These are phyloP conservation scores for Rhizopogon vinicolor DNA, from an alignment of 768 basidiomycete genomes.

Conservation along the genomic window DNA sequence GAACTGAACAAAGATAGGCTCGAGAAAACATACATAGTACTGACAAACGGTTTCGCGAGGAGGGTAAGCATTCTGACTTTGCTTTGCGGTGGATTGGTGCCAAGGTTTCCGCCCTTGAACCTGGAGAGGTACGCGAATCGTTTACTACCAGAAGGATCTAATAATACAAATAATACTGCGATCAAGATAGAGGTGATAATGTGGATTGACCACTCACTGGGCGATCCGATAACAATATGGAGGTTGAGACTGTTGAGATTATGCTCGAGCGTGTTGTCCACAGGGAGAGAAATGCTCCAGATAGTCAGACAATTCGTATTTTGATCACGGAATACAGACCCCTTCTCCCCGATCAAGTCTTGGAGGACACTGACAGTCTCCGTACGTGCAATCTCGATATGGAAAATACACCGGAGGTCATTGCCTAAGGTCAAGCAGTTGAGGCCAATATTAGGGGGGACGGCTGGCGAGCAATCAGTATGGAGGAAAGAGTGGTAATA, in stretches of 20 bases:
- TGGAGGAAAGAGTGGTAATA: not conserved
- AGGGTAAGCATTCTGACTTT: not conserved
- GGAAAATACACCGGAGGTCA: not conserved
- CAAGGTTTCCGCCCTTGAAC: not conserved
- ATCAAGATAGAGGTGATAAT: no score
- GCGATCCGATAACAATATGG: not conserved
- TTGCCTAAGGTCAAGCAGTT: not conserved
- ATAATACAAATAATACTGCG: no score
- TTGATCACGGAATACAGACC: no score
- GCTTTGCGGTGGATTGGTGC: not conserved
- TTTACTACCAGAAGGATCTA: no score
- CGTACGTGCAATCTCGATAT: not conserved
- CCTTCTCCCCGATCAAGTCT: not conserved
- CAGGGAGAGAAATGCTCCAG: not conserved
- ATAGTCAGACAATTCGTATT: not conserved
- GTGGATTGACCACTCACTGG: not conserved
- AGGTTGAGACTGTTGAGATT: not conserved
- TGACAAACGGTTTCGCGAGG: no score
- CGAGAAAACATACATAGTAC: not conserved
- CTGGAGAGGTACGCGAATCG: no score
- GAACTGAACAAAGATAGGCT: conserved; percentile 3
- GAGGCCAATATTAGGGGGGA: not conserved
- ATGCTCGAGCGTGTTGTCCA: not conserved
- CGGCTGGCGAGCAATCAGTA: not conserved
- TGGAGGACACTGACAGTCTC: not conserved